phyloP scores from a whole-genome alignment of 371 early-diverging fungal species.

The Parasitella parasitica region DNA sequence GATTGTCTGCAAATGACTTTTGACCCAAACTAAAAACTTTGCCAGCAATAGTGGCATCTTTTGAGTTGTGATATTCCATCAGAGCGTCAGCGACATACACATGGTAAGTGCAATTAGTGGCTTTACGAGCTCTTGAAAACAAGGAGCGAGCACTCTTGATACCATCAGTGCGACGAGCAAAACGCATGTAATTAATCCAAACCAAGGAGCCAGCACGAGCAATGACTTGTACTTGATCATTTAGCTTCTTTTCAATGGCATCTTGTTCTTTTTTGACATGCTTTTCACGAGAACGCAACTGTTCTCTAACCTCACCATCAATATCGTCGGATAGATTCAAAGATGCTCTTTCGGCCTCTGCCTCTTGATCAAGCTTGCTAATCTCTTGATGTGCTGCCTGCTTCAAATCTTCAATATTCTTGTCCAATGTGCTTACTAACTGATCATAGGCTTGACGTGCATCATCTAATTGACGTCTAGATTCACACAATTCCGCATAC shows the following conservation, averaged over 20 bases:
- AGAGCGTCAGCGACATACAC: slow-evolving; percentile 86
- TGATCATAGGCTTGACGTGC: slow-evolving; percentile 74
- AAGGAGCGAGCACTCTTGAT: slow-evolving; percentile 76
- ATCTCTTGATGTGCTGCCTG: slow-evolving; percentile 49
- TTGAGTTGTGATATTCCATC: slow-evolving; percentile 92
- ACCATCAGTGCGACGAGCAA: slow-evolving; percentile 78
- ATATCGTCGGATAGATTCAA: slow-evolving; percentile 65
- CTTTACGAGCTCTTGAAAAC: slow-evolving; percentile 81
- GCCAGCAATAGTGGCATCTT: slow-evolving; percentile 81
- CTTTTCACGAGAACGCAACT: slow-evolving; percentile 63
- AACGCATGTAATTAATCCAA: slow-evolving; percentile 90
- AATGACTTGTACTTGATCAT: slow-evolving; percentile 62
- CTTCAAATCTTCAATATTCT: slow-evolving; percentile 52
- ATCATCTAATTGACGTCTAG: slow-evolving; percentile 64
- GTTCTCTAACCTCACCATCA: slow-evolving; percentile 82
- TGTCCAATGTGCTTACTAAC: slow-evolving; percentile 60
- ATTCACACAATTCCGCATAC: slow-evolving; percentile 85
- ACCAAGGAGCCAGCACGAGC: slow-evolving; percentile 67
- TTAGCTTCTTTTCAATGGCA: slow-evolving; percentile 60
- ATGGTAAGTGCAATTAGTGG: slow-evolving; percentile 76
- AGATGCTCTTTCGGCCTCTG: slow-evolving; percentile 36
- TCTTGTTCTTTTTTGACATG: slow-evolving; percentile 66
- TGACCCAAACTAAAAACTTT: slow-evolving; percentile 91
- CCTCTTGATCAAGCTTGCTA: slow-evolving; percentile 48
- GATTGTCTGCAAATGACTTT: slow-evolving; percentile 73